Percentiles rank a stretch among this genome's conserved stretches.
Evolutionary conservation across 163 green algal genomes (phyloP).

Genomic region (Chlamydomonas reinhardtii): DNA sequence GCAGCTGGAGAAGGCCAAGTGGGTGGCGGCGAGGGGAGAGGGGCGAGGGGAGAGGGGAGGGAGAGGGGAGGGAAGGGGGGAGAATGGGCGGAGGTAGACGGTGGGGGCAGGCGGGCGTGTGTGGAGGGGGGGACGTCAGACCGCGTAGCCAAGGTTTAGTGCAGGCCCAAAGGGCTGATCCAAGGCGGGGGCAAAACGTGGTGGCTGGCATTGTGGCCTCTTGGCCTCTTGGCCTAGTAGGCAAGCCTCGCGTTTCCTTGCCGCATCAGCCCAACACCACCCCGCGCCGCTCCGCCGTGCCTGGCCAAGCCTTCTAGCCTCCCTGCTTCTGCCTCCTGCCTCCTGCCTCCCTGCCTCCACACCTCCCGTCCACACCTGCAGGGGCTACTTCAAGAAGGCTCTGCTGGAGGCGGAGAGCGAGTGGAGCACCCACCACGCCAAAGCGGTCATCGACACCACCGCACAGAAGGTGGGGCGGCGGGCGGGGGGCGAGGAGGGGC

Average conservation of each 20-base stretch:
- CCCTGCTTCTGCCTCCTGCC: too few species aligned
- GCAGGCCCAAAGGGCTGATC: too few species aligned
- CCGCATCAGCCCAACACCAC: too few species aligned
- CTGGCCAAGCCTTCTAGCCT: too few species aligned
- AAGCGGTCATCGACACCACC: constrained; percentile 91
- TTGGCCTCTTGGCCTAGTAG: too few species aligned
- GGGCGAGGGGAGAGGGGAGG: background rate
- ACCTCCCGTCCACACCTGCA: background rate
- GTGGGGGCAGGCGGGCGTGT: too few species aligned
- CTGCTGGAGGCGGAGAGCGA: constrained; percentile 93
- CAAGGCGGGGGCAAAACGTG: too few species aligned
- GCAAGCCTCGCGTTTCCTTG: too few species aligned
- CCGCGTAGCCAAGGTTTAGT: too few species aligned
- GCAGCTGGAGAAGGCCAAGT: constrained; percentile 72
- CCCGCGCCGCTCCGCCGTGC: too few species aligned
- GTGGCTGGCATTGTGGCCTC: too few species aligned
- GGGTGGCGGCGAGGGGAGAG: background rate
- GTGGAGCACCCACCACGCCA: constrained; percentile 95
- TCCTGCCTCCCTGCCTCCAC: background rate
- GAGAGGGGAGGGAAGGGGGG: background rate
- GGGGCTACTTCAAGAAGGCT: constrained; percentile 93
- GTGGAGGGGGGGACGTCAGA: too few species aligned
- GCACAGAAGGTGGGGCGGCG: constrained; percentile 68
- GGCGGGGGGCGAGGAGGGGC: background rate
- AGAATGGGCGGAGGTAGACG: background rate